Evolutionary conservation across 495 filamentous ascomycete genomes (phyloP).

Genomic region (Daldinia grandis): DNA sequence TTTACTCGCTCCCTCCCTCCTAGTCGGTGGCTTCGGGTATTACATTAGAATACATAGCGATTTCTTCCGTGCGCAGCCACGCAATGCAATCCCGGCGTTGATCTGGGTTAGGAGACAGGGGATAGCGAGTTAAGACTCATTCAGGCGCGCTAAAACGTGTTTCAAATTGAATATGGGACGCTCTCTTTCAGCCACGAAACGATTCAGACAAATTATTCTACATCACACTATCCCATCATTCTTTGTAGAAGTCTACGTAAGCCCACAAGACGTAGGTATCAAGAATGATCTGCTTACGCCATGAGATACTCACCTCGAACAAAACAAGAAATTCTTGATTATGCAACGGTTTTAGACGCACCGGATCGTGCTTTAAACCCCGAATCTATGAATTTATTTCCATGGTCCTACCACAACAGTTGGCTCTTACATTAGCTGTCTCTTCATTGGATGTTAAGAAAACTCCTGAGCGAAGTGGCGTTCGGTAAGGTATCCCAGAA

Average conservation of each 20-base stretch:
- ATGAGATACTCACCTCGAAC: not conserved
- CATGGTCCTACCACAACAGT: not conserved
- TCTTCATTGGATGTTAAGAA: constrained; percentile 8
- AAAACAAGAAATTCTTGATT: not conserved
- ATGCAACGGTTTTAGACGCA: not conserved
- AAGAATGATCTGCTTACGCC: not conserved
- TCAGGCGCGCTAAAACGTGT: constrained; percentile 35
- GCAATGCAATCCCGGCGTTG: constrained; percentile 38
- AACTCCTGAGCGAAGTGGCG: constrained; percentile 30
- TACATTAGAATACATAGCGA: constrained; percentile 6
- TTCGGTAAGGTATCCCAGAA: constrained; percentile 8
- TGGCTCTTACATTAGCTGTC: not conserved
- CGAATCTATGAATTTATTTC: not conserved
- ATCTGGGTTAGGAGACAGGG: constrained; percentile 30
- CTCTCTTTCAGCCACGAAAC: constrained; percentile 40
- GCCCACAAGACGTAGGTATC: not conserved
- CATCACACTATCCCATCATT: constrained; percentile 26
- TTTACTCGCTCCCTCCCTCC: not conserved
- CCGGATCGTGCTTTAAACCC: not conserved
- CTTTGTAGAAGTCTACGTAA: constrained; percentile 35
- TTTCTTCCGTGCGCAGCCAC: constrained; percentile 35
- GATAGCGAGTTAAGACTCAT: constrained; percentile 14
- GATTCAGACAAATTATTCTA: constrained; percentile 37
- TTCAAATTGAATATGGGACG: constrained; percentile 38
- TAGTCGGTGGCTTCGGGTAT: not conserved